Evolutionary conservation across 2,329 filamentous ascomycete species (phyloP), one percentile per base, ranked within the genome.

Genomic region (Ambrosiella xylebori): DNA sequence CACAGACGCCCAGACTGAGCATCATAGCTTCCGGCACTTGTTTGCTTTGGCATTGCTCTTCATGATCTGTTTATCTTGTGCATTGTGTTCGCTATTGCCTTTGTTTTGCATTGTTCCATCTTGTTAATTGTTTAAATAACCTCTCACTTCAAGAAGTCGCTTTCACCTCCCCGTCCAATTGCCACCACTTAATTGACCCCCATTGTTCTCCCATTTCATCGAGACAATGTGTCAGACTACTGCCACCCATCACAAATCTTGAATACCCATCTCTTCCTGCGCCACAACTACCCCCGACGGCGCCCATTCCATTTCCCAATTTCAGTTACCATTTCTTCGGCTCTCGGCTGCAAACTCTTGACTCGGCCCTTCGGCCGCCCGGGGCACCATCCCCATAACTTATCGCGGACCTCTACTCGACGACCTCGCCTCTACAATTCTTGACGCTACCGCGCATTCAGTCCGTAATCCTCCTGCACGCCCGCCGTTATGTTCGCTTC

Each of bases 401-500:
- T 27, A 27, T 27, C 27, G 27, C 27, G 27, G 27, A 39, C 11
- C n/a, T n/a, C 15, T 39, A n/a, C 36, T 13, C 15, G 13, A n/a
- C 27, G 7, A 19, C 27, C 36, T 52, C 45, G 3, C 7, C 13
- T 41, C 17, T 19, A 50, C 27, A 17, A 15, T 35, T 50, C 17
- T 51, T 13, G 15, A 27, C 35, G 11, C 49, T 36, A 27, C 27
- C 27, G 27, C 27, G 27, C 27, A 27, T 27, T 27, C 27, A 27
- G 27, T 5, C 27, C 27, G 27, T 27, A 27, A 27, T 27, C 27
- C 27, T 27, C 27, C 27, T 27, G 27, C 4, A n/a, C 35, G 1
- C 13, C 13, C 12, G 11, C 17, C 27, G 17, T 36, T 17, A 61
- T 61, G 59, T 58, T 61, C 36, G 53, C 57, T 19, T 50, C 59